phyloP scores from a whole-genome alignment of 192 early-diverging fungal species.

The Umbelopsis ramanniana region DNA sequence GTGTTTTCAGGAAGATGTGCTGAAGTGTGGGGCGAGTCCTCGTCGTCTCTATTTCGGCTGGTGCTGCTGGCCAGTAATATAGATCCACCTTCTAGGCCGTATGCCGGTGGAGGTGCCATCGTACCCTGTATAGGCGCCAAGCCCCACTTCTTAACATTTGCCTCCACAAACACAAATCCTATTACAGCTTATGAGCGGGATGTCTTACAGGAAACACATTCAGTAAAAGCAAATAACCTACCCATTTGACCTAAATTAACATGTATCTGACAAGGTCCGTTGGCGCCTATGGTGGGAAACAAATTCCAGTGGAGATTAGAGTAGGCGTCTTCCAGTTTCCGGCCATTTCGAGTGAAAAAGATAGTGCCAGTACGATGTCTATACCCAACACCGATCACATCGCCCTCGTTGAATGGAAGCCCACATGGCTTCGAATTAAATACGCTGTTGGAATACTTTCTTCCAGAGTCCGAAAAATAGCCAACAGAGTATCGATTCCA shows the following conservation, averaged over 20 bases:
- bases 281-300: slow-evolving; percentile 66
- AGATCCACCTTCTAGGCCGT: slow-evolving; percentile 71
- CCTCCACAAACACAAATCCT: slow-evolving; percentile 82
- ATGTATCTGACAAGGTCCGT: slow-evolving; percentile 59
- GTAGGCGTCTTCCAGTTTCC: slow-evolving; percentile 67
- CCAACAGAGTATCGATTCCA: slow-evolving; percentile 80
- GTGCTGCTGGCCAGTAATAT: slow-evolving; percentile 50
- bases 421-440: slow-evolving; percentile 68
- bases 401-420: slow-evolving; percentile 69
- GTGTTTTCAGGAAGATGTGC: not conserved
- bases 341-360: slow-evolving; percentile 80
- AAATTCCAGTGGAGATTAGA: slow-evolving; percentile 74
- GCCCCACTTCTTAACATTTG: slow-evolving; percentile 84
- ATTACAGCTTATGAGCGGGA: not conserved
- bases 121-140: slow-evolving; percentile 74
- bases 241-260: slow-evolving; percentile 76
- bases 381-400: slow-evolving; percentile 80
- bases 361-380: slow-evolving; percentile 74
- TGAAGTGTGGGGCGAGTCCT: not conserved
- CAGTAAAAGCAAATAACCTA: not conserved
- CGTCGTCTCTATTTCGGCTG: slow-evolving; percentile 4
- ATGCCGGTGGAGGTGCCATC: slow-evolving; percentile 70
- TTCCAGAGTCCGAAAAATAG: slow-evolving; percentile 69
- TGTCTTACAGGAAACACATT: not conserved
- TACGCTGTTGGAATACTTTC: slow-evolving; percentile 68